These are phyloP conservation scores for Diaporthe batatas DNA, from an alignment of 2,329 filamentous ascomycete genomes.

Conservation along the genomic window DNA sequence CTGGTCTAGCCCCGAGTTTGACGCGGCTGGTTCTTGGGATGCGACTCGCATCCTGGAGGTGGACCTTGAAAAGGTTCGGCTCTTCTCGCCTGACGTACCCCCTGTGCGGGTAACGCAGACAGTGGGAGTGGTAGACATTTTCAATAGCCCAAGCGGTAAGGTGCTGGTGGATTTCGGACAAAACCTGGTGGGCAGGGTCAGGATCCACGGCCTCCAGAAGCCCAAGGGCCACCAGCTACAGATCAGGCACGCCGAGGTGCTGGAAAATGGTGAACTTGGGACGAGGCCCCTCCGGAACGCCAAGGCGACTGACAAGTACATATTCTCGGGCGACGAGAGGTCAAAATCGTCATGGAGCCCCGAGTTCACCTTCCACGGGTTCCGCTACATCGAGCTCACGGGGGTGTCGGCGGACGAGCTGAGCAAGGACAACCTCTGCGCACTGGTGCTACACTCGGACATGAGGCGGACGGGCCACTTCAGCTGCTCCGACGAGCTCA, in stretches of 20 bases:
- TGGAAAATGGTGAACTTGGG: constrained; percentile 62
- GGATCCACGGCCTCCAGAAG: constrained; percentile 53
- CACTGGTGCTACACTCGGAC: constrained; percentile 63
- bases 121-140: constrained; percentile 39
- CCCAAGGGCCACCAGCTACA: constrained; percentile 56
- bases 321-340: constrained; percentile 46
- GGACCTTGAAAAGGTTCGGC: constrained; percentile 39
- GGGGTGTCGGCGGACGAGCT: constrained; percentile 53
- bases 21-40: constrained; percentile 14
- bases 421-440: constrained; percentile 45
- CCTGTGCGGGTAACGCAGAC: constrained; percentile 50
- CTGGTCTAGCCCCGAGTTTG: constrained; percentile 36
- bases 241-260: constrained; percentile 67
- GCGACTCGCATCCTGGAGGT: constrained; percentile 42
- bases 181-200: constrained; percentile 67
- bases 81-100: constrained; percentile 51
- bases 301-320: constrained; percentile 56
- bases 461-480: constrained; percentile 65
- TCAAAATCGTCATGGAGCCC: constrained; percentile 55
- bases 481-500: constrained; percentile 61
- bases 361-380: constrained; percentile 65
- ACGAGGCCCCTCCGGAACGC: constrained; percentile 58
- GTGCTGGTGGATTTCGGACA: constrained; percentile 69
- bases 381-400: constrained; percentile 64
- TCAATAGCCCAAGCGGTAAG: constrained; percentile 53